Evolutionary conservation across 805 yeast genomes (phyloP).

Genomic region (Lipomyces yamanashiensis): DNA sequence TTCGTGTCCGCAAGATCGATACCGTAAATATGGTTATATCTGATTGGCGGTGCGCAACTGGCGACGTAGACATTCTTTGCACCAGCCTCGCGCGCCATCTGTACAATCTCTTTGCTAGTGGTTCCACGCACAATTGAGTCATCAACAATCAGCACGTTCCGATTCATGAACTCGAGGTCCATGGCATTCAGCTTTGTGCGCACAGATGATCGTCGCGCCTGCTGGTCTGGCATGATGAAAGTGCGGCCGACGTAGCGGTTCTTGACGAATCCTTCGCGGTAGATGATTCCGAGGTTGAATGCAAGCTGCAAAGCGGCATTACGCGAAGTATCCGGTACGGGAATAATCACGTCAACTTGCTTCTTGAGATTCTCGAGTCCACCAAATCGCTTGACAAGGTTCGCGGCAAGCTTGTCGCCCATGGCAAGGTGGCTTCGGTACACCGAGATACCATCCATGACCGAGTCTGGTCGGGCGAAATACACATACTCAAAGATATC

Average conservation of each 20-base stretch:
- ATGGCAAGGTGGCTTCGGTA: slow-evolving; percentile 89
- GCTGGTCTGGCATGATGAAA: slow-evolving; percentile 97
- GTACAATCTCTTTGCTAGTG: slow-evolving; percentile 92
- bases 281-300: slow-evolving; percentile 75
- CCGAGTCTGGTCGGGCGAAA: slow-evolving; percentile 97
- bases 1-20: slow-evolving; percentile 95
- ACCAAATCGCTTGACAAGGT: slow-evolving; percentile 55
- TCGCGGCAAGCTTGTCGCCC: slow-evolving; percentile 88
- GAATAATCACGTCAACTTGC: slow-evolving; percentile 90
- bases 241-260: slow-evolving; percentile 97
- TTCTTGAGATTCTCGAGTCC: slow-evolving; percentile 53
- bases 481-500: slow-evolving; percentile 97
- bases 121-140: slow-evolving; percentile 98
- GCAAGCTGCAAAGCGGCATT: slow-evolving; percentile 94
- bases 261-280: slow-evolving; percentile 96
- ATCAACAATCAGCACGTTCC: slow-evolving; percentile 87
- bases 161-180: slow-evolving; percentile 86
- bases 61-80: slow-evolving; percentile 95
- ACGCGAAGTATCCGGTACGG: slow-evolving; percentile 98
- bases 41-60: slow-evolving; percentile 97
- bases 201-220: slow-evolving; percentile 89
- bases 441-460: slow-evolving; percentile 94
- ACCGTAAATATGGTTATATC: slow-evolving; percentile 95
- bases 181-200: slow-evolving; percentile 95
- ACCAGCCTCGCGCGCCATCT: slow-evolving; percentile 99